Evolutionary conservation across 1,284 basidiomycete species (phyloP).

Genomic region (Ustilago bromivora): DNA sequence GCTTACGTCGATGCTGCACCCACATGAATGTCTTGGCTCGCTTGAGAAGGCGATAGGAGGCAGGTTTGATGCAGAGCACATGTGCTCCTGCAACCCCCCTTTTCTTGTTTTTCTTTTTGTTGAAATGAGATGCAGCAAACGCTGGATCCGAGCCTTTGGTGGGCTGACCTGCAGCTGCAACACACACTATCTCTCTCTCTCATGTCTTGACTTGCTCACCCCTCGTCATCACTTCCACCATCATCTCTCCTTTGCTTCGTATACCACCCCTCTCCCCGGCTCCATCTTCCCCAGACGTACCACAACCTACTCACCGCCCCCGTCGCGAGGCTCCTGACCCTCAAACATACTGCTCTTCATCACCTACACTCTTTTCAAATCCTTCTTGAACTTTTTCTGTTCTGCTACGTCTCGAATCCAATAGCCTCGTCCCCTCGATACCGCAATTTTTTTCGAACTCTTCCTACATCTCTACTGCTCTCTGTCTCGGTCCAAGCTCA

Average conservation of each 20-base stretch:
- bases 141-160: conserved; percentile 12
- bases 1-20: neutral
- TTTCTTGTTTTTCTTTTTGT: conserved; percentile 25
- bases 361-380: conserved; percentile 36
- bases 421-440: neutral
- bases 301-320: conserved; percentile 1
- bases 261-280: neutral
- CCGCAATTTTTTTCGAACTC: neutral
- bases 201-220: too few relatives aligned
- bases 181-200: neutral
- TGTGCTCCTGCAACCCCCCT: conserved; percentile 14
- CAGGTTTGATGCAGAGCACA: neutral
- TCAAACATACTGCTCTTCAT: conserved; percentile 41
- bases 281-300: neutral
- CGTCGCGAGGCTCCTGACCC: neutral
- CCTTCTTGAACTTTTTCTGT: neutral
- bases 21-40: conserved; percentile 8
- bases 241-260: conserved; percentile 11
- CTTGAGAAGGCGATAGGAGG: neutral
- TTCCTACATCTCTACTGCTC: conserved; percentile 2
- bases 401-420: neutral
- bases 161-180: conserved; percentile 1
- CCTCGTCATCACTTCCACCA: conserved; percentile 1
- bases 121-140: conserved; percentile 16
- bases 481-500: neutral